phyloP scores from a whole-genome alignment of 78 protist species.

The Goniomonas avonlea region DNA sequence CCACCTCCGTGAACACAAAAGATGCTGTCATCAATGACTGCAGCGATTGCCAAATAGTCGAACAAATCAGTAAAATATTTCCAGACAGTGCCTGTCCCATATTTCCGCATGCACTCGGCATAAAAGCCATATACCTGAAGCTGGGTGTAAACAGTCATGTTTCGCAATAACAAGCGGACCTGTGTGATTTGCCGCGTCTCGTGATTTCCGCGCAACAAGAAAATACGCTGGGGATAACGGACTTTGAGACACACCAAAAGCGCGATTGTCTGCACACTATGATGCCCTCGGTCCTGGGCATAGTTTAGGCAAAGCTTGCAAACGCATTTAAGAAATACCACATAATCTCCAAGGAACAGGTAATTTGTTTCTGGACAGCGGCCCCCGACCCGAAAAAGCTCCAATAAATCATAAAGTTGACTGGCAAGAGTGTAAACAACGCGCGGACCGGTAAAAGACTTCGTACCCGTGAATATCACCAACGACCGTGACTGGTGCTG shows the following conservation, averaged over 20 bases:
- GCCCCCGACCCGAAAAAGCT: constrained; percentile 52
- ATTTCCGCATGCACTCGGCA: constrained; percentile 38
- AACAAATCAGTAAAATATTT: constrained; percentile 35
- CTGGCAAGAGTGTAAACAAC: too few species aligned
- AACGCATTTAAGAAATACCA: neutral
- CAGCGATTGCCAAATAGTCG: constrained; percentile 61
- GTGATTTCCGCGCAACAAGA: constrained; percentile 65
- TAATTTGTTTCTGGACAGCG: constrained; percentile 48
- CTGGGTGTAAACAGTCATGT: neutral
- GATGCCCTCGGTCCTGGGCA: neutral
- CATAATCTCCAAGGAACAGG: neutral
- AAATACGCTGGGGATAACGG: constrained; percentile 21
- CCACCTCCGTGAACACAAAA: constrained; percentile 76
- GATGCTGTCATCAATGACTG: constrained; percentile 39
- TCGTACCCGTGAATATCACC: too few species aligned
- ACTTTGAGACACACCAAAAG: neutral
- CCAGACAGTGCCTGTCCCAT: constrained; percentile 5
- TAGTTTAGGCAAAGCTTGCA: neutral
- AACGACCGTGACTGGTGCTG: too few species aligned
- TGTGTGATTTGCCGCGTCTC: constrained; percentile 66
- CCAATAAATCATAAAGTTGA: constrained; percentile 44
- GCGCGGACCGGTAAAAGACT: too few species aligned
- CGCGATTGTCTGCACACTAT: neutral
- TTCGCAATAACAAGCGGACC: neutral
- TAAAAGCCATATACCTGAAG: constrained; percentile 56